Evolutionary conservation across 1,139 yeast genomes (phyloP), one percentile per base, ranked within the genome.

Genomic region (Sugiyamaella novakii): DNA sequence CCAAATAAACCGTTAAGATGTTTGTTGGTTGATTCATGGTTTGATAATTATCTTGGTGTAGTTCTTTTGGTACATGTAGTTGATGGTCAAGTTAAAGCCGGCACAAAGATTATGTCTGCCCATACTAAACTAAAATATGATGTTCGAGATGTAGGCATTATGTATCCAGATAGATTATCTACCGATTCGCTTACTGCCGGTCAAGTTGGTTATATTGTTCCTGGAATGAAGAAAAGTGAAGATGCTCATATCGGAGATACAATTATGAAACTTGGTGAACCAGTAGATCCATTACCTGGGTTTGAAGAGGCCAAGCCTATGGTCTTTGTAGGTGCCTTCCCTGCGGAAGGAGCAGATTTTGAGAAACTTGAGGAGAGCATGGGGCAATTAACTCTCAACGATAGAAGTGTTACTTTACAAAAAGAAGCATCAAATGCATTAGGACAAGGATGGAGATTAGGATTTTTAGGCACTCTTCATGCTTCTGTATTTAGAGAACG

Each of bases 251-350:
- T 91, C 51, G 98, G 98, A 33, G 98, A 92, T 64, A 92, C 98
- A 0, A 78, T 88, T 56, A 80, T 82, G 76, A 83, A 80, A 51
- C 72, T 75, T n/a, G 87, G 87, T 1, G 75, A 78, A 24, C 78
- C 75, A 47, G 80, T 87, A 1, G 86, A 82, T 51, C 84, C 96
- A 1, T 72, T 92, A 24, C 96, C 96, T 0, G 98, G 98, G 0
- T 92, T 92, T 67, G 97, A 91, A 66, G 97, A 88, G 59, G 91
- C 95, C 1, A 91, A 92, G 65, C 97, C 98, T 1, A 92, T 92
- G 98, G 98, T 92, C 5, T 92, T 91, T 67, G 95, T 92, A 38
- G 98, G 98, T 6, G 98, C 98, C 0, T 92, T 89, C 61, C 98
- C 98, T 0, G 94, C 96, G 0, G 96, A 91, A 63, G 96, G 96